A percentile compares a stretch with the other conserved stretches of the same genome.
phyloP scores from a whole-genome alignment of 2,329 filamentous ascomycete genomes.

The Botrytis aclada region DNA sequence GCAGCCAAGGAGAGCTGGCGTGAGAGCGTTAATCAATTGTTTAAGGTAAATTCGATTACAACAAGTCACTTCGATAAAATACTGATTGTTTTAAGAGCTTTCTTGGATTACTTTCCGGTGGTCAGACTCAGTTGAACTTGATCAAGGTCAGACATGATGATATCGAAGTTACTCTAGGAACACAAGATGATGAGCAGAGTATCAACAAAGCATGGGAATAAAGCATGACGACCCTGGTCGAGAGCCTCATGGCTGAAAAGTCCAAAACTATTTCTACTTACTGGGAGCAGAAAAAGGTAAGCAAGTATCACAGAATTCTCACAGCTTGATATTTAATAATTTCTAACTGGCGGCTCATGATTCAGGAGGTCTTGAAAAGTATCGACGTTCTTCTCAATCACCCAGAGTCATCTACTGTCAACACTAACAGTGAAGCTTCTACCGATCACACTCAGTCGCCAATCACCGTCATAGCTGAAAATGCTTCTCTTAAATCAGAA shows the following conservation, averaged over 20 bases:
- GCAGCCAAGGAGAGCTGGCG: background rate
- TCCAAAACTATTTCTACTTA: background rate
- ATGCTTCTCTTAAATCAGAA: background rate
- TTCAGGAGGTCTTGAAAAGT: background rate
- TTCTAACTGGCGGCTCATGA: background rate
- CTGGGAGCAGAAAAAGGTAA: background rate
- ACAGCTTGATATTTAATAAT: rapidly evolving
- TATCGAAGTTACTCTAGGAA: background rate
- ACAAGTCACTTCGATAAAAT: background rate
- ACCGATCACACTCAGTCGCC: background rate
- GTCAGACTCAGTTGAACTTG: background rate
- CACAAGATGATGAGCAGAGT: background rate
- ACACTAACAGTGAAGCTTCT: background rate
- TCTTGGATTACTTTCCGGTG: background rate
- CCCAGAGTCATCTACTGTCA: background rate
- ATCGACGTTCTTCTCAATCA: background rate
- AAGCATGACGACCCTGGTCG: background rate
- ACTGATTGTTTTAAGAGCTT: background rate
- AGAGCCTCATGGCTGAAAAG: background rate
- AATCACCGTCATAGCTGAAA: background rate
- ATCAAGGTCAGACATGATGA: background rate
- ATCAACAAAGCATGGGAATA: background rate
- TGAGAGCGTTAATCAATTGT: background rate
- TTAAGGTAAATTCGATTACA: background rate
- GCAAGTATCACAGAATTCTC: background rate